phyloP scores from a whole-genome alignment of 345 rosid species.

The Heritiera littoralis region DNA sequence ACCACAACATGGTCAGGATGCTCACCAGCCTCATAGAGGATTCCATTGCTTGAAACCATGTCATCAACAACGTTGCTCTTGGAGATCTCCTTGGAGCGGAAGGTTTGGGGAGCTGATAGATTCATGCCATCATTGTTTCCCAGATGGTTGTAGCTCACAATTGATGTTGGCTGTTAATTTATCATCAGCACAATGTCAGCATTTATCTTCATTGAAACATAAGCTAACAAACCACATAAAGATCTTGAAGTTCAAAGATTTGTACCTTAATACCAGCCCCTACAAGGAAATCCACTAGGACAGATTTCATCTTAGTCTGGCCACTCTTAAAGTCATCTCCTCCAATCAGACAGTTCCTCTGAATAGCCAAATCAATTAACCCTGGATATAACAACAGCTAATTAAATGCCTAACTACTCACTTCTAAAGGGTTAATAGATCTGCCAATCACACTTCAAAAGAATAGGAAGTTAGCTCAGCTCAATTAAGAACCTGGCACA shows the following conservation, averaged over 20 bases:
- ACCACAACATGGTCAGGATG: conserved; percentile 99
- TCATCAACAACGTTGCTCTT: conserved; percentile 98
- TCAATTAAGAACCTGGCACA: conserved; percentile 66
- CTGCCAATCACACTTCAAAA: background rate
- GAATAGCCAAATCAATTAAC: conserved; percentile 86
- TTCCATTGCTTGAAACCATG: conserved; percentile 94
- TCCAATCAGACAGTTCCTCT: conserved; percentile 82
- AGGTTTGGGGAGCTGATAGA: conserved; percentile 94
- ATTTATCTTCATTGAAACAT: background rate
- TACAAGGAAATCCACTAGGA: conserved; percentile 90
- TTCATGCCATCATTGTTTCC: conserved; percentile 99
- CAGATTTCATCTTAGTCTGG: conserved; percentile 98
- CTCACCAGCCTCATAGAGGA: conserved; percentile 86
- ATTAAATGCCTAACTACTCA: conserved; percentile 3
- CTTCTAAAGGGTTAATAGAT: background rate
- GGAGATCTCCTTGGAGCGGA: conserved; percentile 95
- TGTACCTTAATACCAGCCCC: conserved; percentile 96
- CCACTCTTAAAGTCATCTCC: conserved; percentile 99
- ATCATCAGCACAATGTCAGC: conserved; percentile 15
- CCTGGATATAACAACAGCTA: conserved; percentile 42
- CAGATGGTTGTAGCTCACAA: conserved; percentile 94
- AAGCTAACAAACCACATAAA: conserved; percentile 2
- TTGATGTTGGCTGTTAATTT: conserved; percentile 77
- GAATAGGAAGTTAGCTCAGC: conserved; percentile 12
- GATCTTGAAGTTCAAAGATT: background rate